phyloP scores from a whole-genome alignment of 352 stramenopile genomes.

The Phytophthora aleatoria region DNA sequence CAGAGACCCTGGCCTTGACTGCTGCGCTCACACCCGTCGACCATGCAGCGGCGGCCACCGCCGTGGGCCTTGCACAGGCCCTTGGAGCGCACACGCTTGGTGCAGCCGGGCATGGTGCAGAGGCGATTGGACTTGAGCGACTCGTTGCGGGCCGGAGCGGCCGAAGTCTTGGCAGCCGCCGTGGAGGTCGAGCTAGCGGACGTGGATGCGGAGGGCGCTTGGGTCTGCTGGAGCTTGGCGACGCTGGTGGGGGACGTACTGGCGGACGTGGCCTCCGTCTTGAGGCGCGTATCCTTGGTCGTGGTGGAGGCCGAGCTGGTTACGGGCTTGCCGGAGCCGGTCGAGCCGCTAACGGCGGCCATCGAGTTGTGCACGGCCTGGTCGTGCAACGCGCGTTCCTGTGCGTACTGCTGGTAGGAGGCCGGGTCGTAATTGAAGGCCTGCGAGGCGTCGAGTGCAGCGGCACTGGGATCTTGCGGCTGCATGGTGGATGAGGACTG shows the following conservation, averaged over 20 bases:
- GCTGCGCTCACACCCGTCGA: slow-evolving; percentile 81
- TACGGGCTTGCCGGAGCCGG: slow-evolving; percentile 8
- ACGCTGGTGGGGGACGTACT: slow-evolving; percentile 33
- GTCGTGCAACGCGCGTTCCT: slow-evolving; percentile 45
- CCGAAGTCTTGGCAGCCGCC: slow-evolving; percentile 8
- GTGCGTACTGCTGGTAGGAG: slow-evolving; percentile 56
- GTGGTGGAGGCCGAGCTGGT: slow-evolving; percentile 4
- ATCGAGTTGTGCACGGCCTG: slow-evolving; percentile 38
- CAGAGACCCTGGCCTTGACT: slow-evolving; percentile 83
- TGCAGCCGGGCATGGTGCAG: slow-evolving; percentile 83
- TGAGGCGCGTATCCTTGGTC: slow-evolving; percentile 14
- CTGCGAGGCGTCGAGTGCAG: slow-evolving; percentile 36
- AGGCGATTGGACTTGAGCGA: slow-evolving; percentile 80
- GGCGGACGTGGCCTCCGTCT: slow-evolving; percentile 22
- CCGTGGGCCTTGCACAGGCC: slow-evolving; percentile 86
- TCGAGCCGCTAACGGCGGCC: slow-evolving; percentile 10
- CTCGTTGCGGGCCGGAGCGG: slow-evolving; percentile 45
- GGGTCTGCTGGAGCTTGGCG: slow-evolving; percentile 19
- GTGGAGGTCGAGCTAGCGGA: background rate
- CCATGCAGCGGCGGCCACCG: slow-evolving; percentile 77
- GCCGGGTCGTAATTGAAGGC: slow-evolving; percentile 56
- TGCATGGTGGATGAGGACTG: slow-evolving; percentile 34
- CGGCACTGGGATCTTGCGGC: slow-evolving; percentile 33
- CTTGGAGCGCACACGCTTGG: slow-evolving; percentile 86
- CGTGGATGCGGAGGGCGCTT: background rate